Conservation (phyloP, 495 filamentous ascomycete genomes). For the Hyaloscypha bicolor region DNA sequence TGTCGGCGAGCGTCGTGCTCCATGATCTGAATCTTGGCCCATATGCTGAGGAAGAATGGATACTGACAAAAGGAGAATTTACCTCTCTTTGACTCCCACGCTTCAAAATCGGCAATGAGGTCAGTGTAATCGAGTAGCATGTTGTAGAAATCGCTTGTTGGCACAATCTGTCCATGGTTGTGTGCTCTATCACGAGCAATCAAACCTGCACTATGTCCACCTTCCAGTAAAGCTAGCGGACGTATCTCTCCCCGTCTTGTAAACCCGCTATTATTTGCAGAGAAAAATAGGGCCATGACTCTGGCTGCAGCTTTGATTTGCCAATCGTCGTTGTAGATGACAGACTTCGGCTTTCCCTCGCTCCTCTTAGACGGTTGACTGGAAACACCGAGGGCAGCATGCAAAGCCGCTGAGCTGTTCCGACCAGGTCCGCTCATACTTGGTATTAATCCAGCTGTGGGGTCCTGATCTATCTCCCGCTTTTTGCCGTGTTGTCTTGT, state of each 20-base stretch:
- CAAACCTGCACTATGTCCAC: constrained; percentile 32
- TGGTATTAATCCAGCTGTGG: constrained; percentile 69
- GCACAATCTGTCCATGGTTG: constrained; percentile 64
- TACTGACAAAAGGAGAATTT: constrained; percentile 94
- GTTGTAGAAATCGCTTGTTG: constrained; percentile 87
- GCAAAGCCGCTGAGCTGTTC: constrained; percentile 68
- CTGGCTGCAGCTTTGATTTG: constrained; percentile 82
- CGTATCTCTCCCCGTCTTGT: constrained; percentile 27
- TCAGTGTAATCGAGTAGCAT: constrained; percentile 83
- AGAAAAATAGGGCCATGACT: constrained; percentile 81
- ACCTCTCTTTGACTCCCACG: constrained; percentile 75
- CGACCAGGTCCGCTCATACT: constrained; percentile 63
- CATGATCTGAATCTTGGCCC: constrained; percentile 90
- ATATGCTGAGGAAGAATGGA: constrained; percentile 91
- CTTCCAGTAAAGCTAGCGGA: background rate
- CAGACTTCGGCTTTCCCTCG: constrained; percentile 54
- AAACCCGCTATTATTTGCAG: constrained; percentile 69
- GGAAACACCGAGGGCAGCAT: constrained; percentile 70
- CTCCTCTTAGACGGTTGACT: constrained; percentile 44
- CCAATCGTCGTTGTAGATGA: constrained; percentile 85
- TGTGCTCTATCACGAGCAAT: constrained; percentile 41
- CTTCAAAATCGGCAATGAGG: constrained; percentile 84
- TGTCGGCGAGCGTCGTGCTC: constrained; percentile 89
- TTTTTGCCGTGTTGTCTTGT: constrained; percentile 72
- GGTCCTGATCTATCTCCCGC: constrained; percentile 55